These are phyloP conservation scores for Aspergillus costaricaensis DNA, from an alignment of 2,329 filamentous ascomycete species.

Conservation along the genomic window DNA sequence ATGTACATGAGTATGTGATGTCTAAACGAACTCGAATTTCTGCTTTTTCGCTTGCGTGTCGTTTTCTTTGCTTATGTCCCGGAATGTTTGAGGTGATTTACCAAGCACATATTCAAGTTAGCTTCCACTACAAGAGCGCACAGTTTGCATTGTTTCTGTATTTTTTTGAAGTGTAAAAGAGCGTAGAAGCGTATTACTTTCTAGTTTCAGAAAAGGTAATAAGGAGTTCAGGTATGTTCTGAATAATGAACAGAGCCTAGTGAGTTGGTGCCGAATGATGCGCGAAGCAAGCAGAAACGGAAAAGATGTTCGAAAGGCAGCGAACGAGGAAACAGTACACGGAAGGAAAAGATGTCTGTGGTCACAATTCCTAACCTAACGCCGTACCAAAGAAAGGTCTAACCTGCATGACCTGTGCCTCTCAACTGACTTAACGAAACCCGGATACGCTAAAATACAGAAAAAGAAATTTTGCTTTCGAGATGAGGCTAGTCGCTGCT, in stretches of 20 bases:
- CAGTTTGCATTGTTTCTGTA: neutral
- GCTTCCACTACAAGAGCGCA: neutral
- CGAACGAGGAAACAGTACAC: neutral
- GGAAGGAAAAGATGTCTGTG: neutral
- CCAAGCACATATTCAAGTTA: neutral
- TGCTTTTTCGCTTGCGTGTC: slow-evolving; percentile 21
- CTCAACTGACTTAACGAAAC: neutral
- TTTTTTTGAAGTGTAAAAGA: neutral
- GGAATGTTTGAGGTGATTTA: slow-evolving; percentile 4
- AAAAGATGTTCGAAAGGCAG: neutral
- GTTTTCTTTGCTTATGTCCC: slow-evolving; percentile 19
- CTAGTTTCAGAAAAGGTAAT: neutral
- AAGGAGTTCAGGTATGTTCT: slow-evolving; percentile 23
- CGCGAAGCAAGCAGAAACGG: neutral
- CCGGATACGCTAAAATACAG: neutral
- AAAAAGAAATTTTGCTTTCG: neutral
- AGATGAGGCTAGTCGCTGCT: slow-evolving; percentile 68
- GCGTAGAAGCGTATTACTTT: too few species aligned
- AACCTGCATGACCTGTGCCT: neutral
- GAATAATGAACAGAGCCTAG: neutral
- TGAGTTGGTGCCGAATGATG: neutral
- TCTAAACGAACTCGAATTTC: slow-evolving; percentile 34
- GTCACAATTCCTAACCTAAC: slow-evolving; percentile 3
- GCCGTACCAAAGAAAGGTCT: neutral
- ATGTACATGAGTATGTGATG: slow-evolving; percentile 43